These are phyloP conservation scores for Coemansia sp. DNA, from an alignment of 192 early-diverging fungal genomes.

Conservation along the genomic window DNA sequence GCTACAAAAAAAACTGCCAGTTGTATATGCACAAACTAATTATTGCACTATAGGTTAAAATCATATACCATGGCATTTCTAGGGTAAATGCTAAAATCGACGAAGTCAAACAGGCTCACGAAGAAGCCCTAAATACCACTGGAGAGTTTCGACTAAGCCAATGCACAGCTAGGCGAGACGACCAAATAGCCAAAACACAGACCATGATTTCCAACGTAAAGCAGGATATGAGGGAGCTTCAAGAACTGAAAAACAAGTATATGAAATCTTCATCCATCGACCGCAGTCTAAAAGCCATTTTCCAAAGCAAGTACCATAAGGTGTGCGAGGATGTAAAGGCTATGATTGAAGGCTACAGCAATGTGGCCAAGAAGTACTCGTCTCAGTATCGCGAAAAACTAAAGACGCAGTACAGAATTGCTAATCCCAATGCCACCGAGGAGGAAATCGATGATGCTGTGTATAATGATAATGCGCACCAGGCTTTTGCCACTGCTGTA, in stretches of 20 bases:
- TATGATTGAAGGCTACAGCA: not conserved
- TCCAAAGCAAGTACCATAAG: constrained; percentile 2
- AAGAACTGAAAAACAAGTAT: constrained; percentile 1
- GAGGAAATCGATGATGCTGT: constrained; percentile 25
- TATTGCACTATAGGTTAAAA: not conserved
- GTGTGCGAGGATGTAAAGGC: not conserved
- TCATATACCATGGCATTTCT: not conserved
- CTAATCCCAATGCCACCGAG: constrained; percentile 22
- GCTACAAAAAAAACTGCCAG: not conserved
- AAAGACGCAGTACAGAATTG: constrained; percentile 25
- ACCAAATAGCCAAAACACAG: constrained; percentile 1
- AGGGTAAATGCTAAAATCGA: not conserved
- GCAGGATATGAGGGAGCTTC: not conserved
- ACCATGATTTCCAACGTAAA: constrained; percentile 1
- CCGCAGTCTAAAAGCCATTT: not conserved
- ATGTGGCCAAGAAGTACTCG: not conserved
- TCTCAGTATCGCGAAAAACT: constrained; percentile 12
- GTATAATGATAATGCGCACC: constrained; percentile 27
- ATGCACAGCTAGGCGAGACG: constrained; percentile 5
- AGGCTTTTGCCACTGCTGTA: constrained; percentile 26
- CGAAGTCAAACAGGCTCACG: constrained; percentile 6
- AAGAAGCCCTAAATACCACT: constrained; percentile 3
- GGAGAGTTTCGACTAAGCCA: constrained; percentile 3
- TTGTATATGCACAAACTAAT: not conserved
- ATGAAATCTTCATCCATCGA: not conserved